Conservation (phyloP, 208 protist species). For the Leishmania turanica region DNA sequence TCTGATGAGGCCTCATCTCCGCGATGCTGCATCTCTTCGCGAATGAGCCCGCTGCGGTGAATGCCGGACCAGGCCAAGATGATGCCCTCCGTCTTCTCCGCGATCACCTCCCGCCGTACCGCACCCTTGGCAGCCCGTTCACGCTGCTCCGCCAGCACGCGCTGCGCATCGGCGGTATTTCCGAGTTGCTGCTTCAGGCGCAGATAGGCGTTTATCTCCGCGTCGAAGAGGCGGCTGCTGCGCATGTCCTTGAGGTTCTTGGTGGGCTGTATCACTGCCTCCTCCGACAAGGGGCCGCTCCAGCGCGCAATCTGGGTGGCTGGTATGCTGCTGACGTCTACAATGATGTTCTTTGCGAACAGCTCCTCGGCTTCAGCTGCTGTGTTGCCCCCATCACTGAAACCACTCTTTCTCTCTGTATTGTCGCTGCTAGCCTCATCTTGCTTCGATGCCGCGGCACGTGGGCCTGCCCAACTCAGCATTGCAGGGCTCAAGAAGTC, state of each 20-base stretch:
- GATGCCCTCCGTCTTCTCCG: slow-evolving; percentile 33
- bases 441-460: neutral
- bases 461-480: slow-evolving; percentile 16
- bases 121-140: slow-evolving; percentile 25
- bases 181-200: slow-evolving; percentile 51
- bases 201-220: slow-evolving; percentile 63
- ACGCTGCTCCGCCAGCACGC: slow-evolving; percentile 36
- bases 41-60: slow-evolving; percentile 77
- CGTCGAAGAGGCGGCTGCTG: slow-evolving; percentile 66
- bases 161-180: slow-evolving; percentile 48
- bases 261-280: slow-evolving; percentile 56
- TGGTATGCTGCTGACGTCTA: slow-evolving; percentile 64
- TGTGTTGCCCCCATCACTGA: neutral
- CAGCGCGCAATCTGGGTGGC: slow-evolving; percentile 51
- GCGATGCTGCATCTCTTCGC: slow-evolving; percentile 22
- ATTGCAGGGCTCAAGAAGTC: slow-evolving; percentile 57
- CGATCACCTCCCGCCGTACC: slow-evolving; percentile 46
- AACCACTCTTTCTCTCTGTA: neutral
- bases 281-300: slow-evolving; percentile 54
- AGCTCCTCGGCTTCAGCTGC: slow-evolving; percentile 4
- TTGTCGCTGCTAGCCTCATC: neutral
- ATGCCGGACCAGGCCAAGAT: slow-evolving; percentile 77
- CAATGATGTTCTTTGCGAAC: slow-evolving; percentile 69
- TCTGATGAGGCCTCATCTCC: neutral
- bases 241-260: slow-evolving; percentile 83